phyloP scores from a whole-genome alignment of 768 basidiomycete species.

The Hypholoma sublateritium region DNA sequence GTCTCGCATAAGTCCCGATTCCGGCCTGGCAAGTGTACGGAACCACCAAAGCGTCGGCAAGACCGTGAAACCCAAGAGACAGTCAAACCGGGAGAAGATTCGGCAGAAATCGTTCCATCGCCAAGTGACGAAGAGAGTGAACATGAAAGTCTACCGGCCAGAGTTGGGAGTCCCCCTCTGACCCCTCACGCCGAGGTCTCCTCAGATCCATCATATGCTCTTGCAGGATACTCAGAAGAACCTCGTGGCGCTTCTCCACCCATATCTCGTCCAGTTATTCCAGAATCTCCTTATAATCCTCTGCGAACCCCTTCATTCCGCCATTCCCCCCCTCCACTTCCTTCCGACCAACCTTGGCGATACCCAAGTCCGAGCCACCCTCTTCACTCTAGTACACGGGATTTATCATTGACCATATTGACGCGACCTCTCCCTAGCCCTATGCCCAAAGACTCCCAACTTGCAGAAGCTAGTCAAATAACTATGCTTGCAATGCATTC shows the following conservation, averaged over 20 bases:
- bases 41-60: conserved; percentile 18
- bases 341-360: conserved; percentile 81
- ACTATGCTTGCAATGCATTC: conserved; percentile 25
- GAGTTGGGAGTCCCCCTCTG: conserved; percentile 34
- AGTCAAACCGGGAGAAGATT: neutral
- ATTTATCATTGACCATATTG: conserved; percentile 66
- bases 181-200: conserved; percentile 31
- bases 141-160: conserved; percentile 17
- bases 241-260: conserved; percentile 28
- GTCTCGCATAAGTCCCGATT: conserved; percentile 45
- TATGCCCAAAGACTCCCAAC: conserved; percentile 31
- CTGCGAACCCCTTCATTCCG: conserved; percentile 73
- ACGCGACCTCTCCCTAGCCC: conserved; percentile 54
- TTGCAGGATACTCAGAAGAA: conserved; percentile 21
- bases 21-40: conserved; percentile 32
- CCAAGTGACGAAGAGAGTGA: conserved; percentile 18
- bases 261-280: conserved; percentile 35
- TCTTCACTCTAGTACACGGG: conserved; percentile 61
- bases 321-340: conserved; percentile 72
- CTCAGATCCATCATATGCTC: conserved; percentile 26
- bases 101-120: neutral
- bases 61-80: conserved; percentile 22
- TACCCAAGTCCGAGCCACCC: conserved; percentile 81
- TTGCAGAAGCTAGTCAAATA: conserved; percentile 27
- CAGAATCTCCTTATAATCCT: conserved; percentile 77